Percentiles rank a stretch among this genome's conserved stretches.
phyloP scores from a whole-genome alignment of 495 filamentous ascomycete species.

The Halenospora varia region DNA sequence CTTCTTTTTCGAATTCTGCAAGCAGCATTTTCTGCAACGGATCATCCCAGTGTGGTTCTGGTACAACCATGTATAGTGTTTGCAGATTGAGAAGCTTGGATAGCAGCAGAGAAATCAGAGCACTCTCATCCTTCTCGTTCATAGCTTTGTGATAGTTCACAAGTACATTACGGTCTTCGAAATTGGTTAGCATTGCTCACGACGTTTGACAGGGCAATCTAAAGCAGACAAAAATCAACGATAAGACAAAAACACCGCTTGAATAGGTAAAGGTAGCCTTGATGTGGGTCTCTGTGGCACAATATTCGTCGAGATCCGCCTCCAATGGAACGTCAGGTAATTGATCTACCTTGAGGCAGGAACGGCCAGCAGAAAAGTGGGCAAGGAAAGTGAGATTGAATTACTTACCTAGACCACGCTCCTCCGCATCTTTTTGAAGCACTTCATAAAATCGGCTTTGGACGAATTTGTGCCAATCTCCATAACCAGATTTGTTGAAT shows the following conservation, averaged over 20 bases:
- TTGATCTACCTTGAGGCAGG: too few relatives aligned
- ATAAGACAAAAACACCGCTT: neutral
- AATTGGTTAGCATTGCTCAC: neutral
- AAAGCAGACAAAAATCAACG: neutral
- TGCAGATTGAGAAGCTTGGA: neutral
- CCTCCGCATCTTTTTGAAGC: neutral
- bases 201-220: neutral
- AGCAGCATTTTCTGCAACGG: neutral
- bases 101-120: neutral
- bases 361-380: too few relatives aligned
- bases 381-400: too few relatives aligned
- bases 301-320: too few relatives aligned
- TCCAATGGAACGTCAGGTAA: too few relatives aligned
- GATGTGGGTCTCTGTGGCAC: too few relatives aligned
- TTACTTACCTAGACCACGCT: neutral
- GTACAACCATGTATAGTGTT: conserved; percentile 1
- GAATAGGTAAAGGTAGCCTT: too few relatives aligned
- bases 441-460: neutral
- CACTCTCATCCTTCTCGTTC: neutral
- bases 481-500: neutral
- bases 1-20: neutral
- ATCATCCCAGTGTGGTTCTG: neutral
- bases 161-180: neutral
- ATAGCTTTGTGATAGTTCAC: neutral
- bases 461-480: neutral